Evolutionary conservation across 352 stramenopile species (phyloP), one percentile per base, ranked within the genome.

Genomic region (Pythium aquatile): DNA sequence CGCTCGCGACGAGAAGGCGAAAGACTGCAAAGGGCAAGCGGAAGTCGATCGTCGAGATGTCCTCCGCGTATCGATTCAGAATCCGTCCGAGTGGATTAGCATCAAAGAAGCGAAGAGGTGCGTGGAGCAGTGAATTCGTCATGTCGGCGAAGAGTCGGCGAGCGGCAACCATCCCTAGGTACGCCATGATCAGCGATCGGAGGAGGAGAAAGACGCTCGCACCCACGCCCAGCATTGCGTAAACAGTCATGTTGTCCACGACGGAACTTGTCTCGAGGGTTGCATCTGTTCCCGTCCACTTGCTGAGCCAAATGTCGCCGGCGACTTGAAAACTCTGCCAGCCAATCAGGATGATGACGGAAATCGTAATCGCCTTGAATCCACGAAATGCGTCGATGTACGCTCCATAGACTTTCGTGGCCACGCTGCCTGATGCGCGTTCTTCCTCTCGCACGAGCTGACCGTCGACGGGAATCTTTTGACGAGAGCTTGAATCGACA

Each of bases 81-180:
- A 97, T 93, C 55, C 92, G 81, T 3, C 89, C 91, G n/a, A 91
- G 57, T 1, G 89, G 90, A 59, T 93, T 97, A 7, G 85, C 90
- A 74, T 98, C 93, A 69, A 98, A 98, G 71, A 98, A 98, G 32
- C 80, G 65, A 65, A 98, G 83, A 24, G 92, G 92, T n/a, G 94
- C 94, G 26, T 83, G 68, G 20, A 98, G 68, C 33, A 98, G 88
- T 30, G 85, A 81, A 7, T 78, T 70, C 24, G 90, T 90, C 44
- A 98, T 76, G 32, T 81, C 68, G 58, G 97, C 72, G 69, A 98
- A 97, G 1, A 98, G 67, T 47, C 70, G 72, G 33, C 77, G 73
- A 13, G 83, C 76, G 52, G 73, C 81, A 5, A 72, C 72, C 29
- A 94, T 67, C n/a, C 83, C 81, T 8, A 69, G 65, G 32, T 73